Percentiles rank a stretch among this genome's conserved stretches.
Conservation (phyloP, 1,139 yeast genomes). For the Taphrina wiesneri region DNA sequence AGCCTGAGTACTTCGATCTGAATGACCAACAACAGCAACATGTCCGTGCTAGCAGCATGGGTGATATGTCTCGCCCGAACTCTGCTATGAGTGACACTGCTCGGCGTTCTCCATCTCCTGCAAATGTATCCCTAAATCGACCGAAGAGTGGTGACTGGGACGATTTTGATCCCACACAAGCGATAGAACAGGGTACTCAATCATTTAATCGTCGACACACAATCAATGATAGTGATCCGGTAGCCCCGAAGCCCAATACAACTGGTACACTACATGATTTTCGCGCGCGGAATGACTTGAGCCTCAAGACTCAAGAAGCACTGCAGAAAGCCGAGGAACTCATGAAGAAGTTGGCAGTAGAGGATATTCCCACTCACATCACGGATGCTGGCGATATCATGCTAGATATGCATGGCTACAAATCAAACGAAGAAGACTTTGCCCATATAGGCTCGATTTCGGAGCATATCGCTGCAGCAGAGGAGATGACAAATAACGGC, state of each 20-base stretch:
- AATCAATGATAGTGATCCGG: conserved; percentile 8
- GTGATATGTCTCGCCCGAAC: conserved; percentile 2
- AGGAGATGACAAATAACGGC: conserved; percentile 60
- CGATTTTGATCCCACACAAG: conserved; percentile 6
- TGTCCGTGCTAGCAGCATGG: conserved; percentile 27
- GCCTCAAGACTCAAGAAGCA: conserved; percentile 49
- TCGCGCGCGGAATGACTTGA: conserved; percentile 38
- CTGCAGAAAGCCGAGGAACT: conserved; percentile 68
- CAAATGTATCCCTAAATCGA: not conserved
- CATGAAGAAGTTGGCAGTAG: conserved; percentile 63
- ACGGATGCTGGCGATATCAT: conserved; percentile 89
- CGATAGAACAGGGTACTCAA: not conserved
- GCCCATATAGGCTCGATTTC: conserved; percentile 59
- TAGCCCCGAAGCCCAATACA: conserved; percentile 35
- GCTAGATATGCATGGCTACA: conserved; percentile 94
- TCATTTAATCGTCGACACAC: conserved; percentile 21
- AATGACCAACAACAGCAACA: conserved; percentile 29
- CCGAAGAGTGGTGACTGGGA: conserved; percentile 30
- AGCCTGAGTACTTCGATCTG: conserved; percentile 31
- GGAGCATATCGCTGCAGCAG: conserved; percentile 55
- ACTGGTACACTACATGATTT: conserved; percentile 18
- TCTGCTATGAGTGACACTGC: conserved; percentile 34
- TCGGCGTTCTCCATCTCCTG: conserved; percentile 12
- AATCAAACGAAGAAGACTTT: conserved; percentile 43
- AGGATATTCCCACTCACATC: conserved; percentile 83